Conservation (phyloP, 495 filamentous ascomycete species). For the Penicillium parvum region DNA sequence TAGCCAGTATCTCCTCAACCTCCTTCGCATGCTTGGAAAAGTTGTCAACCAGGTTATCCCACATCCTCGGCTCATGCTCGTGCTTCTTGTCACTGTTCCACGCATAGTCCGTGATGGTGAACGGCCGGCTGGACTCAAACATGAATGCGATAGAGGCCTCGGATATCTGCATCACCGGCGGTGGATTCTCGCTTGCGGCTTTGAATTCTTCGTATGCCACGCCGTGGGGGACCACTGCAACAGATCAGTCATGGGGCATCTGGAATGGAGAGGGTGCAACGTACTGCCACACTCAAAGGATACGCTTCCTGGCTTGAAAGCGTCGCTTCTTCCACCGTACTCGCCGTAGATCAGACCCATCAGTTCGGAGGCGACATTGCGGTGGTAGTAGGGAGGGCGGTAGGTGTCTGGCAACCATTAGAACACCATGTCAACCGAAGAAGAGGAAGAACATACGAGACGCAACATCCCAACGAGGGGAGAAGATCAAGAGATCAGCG, state of each 20-base stretch:
- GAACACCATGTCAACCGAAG: neutral
- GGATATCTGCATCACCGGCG: conserved; percentile 46
- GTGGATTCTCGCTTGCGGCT: conserved; percentile 44
- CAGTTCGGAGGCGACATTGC: conserved; percentile 46
- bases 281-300: conserved; percentile 53
- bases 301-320: conserved; percentile 55
- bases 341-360: conserved; percentile 53
- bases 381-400: conserved; percentile 48
- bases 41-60: conserved; percentile 51
- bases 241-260: neutral
- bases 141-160: conserved; percentile 54
- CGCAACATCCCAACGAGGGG: conserved; percentile 47
- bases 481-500: conserved; percentile 49
- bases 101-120: conserved; percentile 50
- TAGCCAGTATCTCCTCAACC: conserved; percentile 39
- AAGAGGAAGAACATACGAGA: conserved; percentile 27
- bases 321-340: conserved; percentile 50
- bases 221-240: conserved; percentile 50
- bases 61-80: conserved; percentile 55
- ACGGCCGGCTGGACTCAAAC: conserved; percentile 51
- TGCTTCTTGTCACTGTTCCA: conserved; percentile 51
- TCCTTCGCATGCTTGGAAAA: conserved; percentile 42
- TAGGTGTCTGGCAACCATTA: conserved; percentile 35
- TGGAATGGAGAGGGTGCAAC: conserved; percentile 1
- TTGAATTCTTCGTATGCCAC: conserved; percentile 63